These are phyloP conservation scores for Magnolia changhungtana DNA, from an alignment of 164 flowering plant species.

Conservation along the genomic window DNA sequence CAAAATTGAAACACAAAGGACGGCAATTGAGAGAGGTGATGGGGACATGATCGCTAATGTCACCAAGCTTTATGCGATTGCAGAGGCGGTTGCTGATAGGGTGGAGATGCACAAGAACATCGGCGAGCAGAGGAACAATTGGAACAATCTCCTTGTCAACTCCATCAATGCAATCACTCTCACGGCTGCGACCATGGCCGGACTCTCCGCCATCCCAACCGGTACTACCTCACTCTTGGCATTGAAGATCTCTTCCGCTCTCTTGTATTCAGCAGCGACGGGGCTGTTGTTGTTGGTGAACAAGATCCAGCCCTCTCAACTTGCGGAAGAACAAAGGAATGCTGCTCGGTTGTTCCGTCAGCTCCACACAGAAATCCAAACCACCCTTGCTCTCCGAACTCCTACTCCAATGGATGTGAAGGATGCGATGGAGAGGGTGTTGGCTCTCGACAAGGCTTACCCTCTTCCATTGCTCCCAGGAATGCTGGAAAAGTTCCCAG, in stretches of 20 bases:
- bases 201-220: constrained; percentile 26
- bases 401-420: constrained; percentile 38
- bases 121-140: constrained; percentile 42
- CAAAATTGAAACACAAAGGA: constrained; percentile 7
- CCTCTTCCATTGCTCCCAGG: constrained; percentile 45
- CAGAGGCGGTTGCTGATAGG: constrained; percentile 38
- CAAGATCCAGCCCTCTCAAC: constrained; percentile 75
- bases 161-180: constrained; percentile 44
- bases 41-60: not conserved
- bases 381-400: constrained; percentile 23
- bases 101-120: constrained; percentile 47
- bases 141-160: constrained; percentile 43
- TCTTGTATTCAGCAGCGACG: constrained; percentile 48
- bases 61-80: constrained; percentile 30
- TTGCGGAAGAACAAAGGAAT: constrained; percentile 67
- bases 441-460: constrained; percentile 48
- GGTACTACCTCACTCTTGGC: constrained; percentile 24
- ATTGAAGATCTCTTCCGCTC: constrained; percentile 41
- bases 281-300: constrained; percentile 52
- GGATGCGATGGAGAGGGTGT: constrained; percentile 34
- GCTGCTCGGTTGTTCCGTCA: constrained; percentile 54
- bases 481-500: constrained; percentile 51
- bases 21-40: not conserved
- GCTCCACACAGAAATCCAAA: constrained; percentile 38
- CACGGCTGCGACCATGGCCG: constrained; percentile 42